A percentile compares a stretch with the other conserved stretches of the same genome.
phyloP scores from a whole-genome alignment of 495 filamentous ascomycete genomes.

The Penicillium malachiteum region DNA sequence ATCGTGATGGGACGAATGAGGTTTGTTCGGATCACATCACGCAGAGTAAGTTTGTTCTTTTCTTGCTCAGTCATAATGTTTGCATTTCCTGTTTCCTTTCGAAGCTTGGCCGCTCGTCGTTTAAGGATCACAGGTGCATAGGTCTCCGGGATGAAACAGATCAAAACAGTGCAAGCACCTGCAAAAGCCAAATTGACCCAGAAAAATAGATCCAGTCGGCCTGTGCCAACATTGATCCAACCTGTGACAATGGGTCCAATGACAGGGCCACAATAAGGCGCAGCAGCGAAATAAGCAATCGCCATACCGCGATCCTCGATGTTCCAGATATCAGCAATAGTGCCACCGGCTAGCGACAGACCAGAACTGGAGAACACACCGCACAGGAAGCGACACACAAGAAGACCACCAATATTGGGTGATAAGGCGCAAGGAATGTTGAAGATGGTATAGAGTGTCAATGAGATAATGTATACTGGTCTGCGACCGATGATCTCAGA shows the following conservation, averaged over 20 bases:
- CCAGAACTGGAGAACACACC: slow-evolving; percentile 62
- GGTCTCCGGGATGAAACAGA: slow-evolving; percentile 58
- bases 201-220: slow-evolving; percentile 59
- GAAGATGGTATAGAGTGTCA: slow-evolving; percentile 53
- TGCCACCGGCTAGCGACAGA: slow-evolving; percentile 61
- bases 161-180: slow-evolving; percentile 49
- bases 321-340: slow-evolving; percentile 60
- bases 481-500: slow-evolving; percentile 75
- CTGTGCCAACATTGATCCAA: slow-evolving; percentile 52
- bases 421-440: slow-evolving; percentile 58
- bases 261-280: slow-evolving; percentile 55
- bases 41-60: slow-evolving; percentile 19
- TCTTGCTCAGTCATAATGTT: slow-evolving; percentile 55
- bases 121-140: slow-evolving; percentile 62
- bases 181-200: slow-evolving; percentile 34
- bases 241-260: slow-evolving; percentile 58
- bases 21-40: slow-evolving; percentile 48
- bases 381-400: slow-evolving; percentile 57
- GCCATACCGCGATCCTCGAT: slow-evolving; percentile 60
- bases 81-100: slow-evolving; percentile 57
- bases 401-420: slow-evolving; percentile 52
- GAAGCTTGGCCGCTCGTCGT: slow-evolving; percentile 50
- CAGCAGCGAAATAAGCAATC: slow-evolving; percentile 55
- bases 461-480: slow-evolving; percentile 53
- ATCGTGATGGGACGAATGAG: slow-evolving; percentile 39